Conservation (phyloP, 345 rosid species). For the Clausena lansium region DNA sequence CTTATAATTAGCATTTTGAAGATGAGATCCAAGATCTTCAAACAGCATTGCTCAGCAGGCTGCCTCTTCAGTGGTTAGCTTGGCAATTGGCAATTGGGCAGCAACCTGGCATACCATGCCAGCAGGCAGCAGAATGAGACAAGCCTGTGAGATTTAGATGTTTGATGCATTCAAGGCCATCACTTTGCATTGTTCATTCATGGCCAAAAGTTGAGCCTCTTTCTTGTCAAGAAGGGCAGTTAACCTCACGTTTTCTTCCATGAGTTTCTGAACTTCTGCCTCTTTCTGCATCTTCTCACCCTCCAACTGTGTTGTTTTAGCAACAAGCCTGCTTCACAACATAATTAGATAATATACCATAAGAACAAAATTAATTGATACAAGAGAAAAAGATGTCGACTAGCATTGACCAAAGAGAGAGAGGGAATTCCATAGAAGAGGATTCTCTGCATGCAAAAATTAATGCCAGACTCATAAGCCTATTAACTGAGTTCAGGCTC, state of each 20-base stretch:
- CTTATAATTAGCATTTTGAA: conserved; percentile 32
- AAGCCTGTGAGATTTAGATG: conserved; percentile 24
- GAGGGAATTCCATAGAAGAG: background rate
- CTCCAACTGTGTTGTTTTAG: conserved; percentile 82
- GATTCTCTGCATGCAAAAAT: background rate
- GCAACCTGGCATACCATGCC: conserved; percentile 10
- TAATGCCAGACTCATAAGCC: background rate
- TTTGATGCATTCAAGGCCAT: conserved; percentile 81
- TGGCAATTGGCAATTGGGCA: background rate
- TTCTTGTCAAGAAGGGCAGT: conserved; percentile 87
- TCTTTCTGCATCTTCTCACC: conserved; percentile 90
- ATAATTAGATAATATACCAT: conserved; percentile 6
- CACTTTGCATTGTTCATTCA: conserved; percentile 96
- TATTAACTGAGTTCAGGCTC: background rate
- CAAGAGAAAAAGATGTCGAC: background rate
- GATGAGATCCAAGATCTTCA: background rate
- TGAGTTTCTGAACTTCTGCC: conserved; percentile 80
- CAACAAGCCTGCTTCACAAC: conserved; percentile 58
- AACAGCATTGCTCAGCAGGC: conserved; percentile 9
- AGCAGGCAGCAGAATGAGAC: conserved; percentile 6
- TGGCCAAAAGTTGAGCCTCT: conserved; percentile 90
- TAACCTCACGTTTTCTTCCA: conserved; percentile 90
- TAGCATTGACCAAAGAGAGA: background rate
- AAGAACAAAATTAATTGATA: background rate
- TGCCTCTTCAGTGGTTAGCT: conserved; percentile 7